Evolutionary conservation across 768 basidiomycete species (phyloP).

Genomic region (Kwoniella botswanensis): DNA sequence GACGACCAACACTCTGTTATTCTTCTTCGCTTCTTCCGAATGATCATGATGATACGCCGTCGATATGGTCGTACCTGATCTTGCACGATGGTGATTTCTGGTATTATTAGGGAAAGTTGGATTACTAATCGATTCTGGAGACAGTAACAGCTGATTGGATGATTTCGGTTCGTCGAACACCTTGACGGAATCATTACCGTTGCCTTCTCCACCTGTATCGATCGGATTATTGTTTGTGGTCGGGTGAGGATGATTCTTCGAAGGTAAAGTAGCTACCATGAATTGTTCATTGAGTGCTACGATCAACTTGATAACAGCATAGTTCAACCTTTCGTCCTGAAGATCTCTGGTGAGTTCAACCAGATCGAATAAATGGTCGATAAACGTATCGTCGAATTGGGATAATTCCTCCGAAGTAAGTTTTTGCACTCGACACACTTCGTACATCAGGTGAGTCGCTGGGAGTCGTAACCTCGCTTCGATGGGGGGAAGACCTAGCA

Average conservation of each 20-base stretch:
- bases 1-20: conserved; percentile 80
- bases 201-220: conserved; percentile 4
- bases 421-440: conserved; percentile 90
- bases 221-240: conserved; percentile 16
- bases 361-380: conserved; percentile 87
- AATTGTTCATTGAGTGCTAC: conserved; percentile 96
- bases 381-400: conserved; percentile 82
- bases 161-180: conserved; percentile 19
- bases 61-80: conserved; percentile 28
- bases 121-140: conserved; percentile 11
- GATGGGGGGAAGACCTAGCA: conserved; percentile 64
- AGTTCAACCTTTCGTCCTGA: conserved; percentile 91
- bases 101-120: conserved; percentile 4
- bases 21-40: conserved; percentile 55
- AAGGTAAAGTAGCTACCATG: conserved; percentile 79
- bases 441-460: conserved; percentile 78
- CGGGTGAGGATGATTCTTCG: conserved; percentile 25
- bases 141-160: conserved; percentile 7
- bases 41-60: conserved; percentile 36
- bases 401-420: conserved; percentile 77
- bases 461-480: conserved; percentile 79
- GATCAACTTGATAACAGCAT: conserved; percentile 90
- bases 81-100: conserved; percentile 39
- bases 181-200: conserved; percentile 19
- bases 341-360: conserved; percentile 88